A percentile compares a stretch with the other conserved stretches of the same genome.
Conservation (phyloP, 257 asterid species). For the Lavandula angustifolia region DNA sequence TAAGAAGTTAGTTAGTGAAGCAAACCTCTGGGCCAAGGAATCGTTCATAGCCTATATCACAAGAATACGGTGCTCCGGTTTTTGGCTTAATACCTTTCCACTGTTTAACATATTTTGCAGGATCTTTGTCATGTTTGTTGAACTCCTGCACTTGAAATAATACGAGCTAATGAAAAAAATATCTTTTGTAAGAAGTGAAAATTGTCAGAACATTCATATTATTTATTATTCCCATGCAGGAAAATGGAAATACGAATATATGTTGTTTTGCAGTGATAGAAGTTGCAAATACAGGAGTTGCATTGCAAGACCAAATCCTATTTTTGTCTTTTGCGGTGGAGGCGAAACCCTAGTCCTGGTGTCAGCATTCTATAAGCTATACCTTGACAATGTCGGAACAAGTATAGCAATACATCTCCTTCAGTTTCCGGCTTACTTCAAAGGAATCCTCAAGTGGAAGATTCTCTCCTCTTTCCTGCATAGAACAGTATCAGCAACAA, state of each 20-base stretch:
- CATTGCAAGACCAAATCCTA: too few species aligned
- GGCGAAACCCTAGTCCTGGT: conserved; percentile 3
- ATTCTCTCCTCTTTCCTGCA: conserved; percentile 96
- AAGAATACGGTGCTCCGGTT: conserved; percentile 93
- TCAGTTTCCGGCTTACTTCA: conserved; percentile 87
- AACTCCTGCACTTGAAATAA: conserved; percentile 67
- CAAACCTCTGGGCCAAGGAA: conserved; percentile 99
- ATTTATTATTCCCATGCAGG: not conserved
- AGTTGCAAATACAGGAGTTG: conserved; percentile 2
- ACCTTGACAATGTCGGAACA: conserved; percentile 98
- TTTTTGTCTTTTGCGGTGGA: not conserved
- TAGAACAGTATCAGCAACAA: conserved; percentile 32
- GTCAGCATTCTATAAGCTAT: conserved; percentile 30
- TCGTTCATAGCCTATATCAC: conserved; percentile 96
- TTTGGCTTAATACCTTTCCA: conserved; percentile 95
- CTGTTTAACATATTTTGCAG: conserved; percentile 77
- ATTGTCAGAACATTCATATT: conserved; percentile 2
- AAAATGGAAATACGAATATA: conserved; percentile 22
- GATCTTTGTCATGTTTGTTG: conserved; percentile 93
- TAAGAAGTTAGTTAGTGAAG: conserved; percentile 31
- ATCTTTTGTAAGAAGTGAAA: conserved; percentile 13
- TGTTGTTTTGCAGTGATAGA: conserved; percentile 2
- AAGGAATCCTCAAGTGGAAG: conserved; percentile 92
- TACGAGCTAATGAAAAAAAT: conserved; percentile 28
- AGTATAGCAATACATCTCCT: conserved; percentile 94